Evolutionary conservation across 352 stramenopile species (phyloP).

Genomic region (Pythium angustatum): DNA sequence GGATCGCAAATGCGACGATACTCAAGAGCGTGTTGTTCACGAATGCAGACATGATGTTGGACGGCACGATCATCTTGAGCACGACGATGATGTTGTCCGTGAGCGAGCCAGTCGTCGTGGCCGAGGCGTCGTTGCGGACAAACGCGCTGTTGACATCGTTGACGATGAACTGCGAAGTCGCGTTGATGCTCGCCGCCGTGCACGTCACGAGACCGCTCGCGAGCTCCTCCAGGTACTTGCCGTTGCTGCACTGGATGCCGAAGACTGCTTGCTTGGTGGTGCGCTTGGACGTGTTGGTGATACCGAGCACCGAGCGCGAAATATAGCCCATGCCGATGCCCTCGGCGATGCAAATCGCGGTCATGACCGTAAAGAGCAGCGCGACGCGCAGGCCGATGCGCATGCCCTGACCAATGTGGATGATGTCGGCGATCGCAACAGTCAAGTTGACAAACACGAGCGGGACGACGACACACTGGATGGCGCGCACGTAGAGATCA

Average conservation of each 20-base stretch:
- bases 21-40: conserved; percentile 63
- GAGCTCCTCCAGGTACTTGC: conserved; percentile 60
- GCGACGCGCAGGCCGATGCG: conserved; percentile 47
- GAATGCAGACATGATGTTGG: conserved; percentile 76
- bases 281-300: conserved; percentile 27
- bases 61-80: conserved; percentile 60
- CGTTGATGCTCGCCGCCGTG: conserved; percentile 36
- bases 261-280: conserved; percentile 53
- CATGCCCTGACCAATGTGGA: conserved; percentile 48
- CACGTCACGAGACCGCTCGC: conserved; percentile 59
- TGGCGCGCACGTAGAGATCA: conserved; percentile 70
- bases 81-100: conserved; percentile 68
- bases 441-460: conserved; percentile 82
- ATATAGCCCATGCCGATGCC: conserved; percentile 62
- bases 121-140: conserved; percentile 41
- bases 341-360: conserved; percentile 47
- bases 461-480: conserved; percentile 78
- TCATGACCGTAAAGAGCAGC: conserved; percentile 47
- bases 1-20: conserved; percentile 72
- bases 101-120: conserved; percentile 43
- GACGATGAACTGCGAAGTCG: conserved; percentile 52
- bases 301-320: conserved; percentile 44
- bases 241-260: conserved; percentile 74
- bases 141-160: conserved; percentile 63
- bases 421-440: conserved; percentile 66